Conservation (phyloP, 805 yeast genomes). For the Starmerella apicola region DNA sequence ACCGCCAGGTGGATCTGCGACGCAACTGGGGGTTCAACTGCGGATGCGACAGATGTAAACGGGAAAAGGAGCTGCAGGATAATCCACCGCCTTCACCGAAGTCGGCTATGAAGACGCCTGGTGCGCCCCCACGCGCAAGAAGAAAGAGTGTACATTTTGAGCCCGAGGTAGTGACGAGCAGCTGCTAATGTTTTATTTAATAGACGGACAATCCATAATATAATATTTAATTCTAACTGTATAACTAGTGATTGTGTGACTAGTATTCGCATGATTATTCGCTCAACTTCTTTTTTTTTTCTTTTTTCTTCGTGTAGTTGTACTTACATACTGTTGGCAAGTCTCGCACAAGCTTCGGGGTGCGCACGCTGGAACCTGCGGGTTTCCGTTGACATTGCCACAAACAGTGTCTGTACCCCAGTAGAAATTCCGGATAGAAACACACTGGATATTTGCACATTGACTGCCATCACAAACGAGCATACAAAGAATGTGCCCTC, state of each 20-base stretch:
- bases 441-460: slow-evolving; percentile 63
- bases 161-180: slow-evolving; percentile 12
- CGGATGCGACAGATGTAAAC: slow-evolving; percentile 50
- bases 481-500: slow-evolving; percentile 32
- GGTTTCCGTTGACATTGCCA: slow-evolving; percentile 75
- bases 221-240: background rate
- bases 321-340: no score
- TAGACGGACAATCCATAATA: background rate
- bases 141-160: slow-evolving; percentile 22
- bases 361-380: slow-evolving; percentile 64
- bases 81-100: slow-evolving; percentile 2
- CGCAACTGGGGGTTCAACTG: slow-evolving; percentile 75
- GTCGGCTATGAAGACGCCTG: slow-evolving; percentile 8
- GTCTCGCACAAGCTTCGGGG: slow-evolving; percentile 32
- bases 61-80: slow-evolving; percentile 15
- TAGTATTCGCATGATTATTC: no score
- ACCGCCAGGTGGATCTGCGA: slow-evolving; percentile 52
- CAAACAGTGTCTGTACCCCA: slow-evolving; percentile 73
- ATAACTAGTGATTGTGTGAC: no score
- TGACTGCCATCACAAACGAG: slow-evolving; percentile 60
- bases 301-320: no score
- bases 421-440: slow-evolving; percentile 64
- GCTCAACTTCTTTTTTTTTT: no score
- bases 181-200: background rate
- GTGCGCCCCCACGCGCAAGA: slow-evolving; percentile 7